Evolutionary conservation across 306 rosid species (phyloP).

Genomic region (Castanea mollissima): DNA sequence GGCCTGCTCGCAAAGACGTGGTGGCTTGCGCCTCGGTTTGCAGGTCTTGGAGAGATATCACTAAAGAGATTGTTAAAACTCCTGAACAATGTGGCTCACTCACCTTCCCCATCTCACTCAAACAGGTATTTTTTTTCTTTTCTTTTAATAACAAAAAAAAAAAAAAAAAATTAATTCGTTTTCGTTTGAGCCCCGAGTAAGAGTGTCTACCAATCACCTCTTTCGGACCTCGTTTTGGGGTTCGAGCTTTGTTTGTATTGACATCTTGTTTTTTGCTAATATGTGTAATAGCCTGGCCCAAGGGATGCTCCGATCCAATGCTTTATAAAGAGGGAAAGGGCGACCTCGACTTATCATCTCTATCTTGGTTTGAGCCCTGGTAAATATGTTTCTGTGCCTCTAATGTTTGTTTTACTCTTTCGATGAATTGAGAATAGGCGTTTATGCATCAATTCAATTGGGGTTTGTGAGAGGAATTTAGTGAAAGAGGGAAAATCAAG

Average conservation of each 20-base stretch:
- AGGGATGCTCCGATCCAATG: conserved; percentile 84
- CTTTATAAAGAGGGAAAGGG: conserved; percentile 83
- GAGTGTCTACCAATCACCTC: background rate
- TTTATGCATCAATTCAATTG: background rate
- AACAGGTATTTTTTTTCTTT: conserved; percentile 57
- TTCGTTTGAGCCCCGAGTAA: too few relatives aligned
- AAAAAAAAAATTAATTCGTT: too few relatives aligned
- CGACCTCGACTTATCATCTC: conserved; percentile 65
- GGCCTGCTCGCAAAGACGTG: conserved; percentile 80
- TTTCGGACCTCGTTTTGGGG: too few relatives aligned
- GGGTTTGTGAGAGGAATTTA: too few relatives aligned
- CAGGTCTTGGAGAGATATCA: conserved; percentile 71
- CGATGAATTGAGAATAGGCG: background rate
- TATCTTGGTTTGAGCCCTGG: conserved; percentile 95
- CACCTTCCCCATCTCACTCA: conserved; percentile 86
- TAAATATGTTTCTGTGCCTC: conserved; percentile 33
- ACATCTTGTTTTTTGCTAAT: background rate
- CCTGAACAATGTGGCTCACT: conserved; percentile 77
- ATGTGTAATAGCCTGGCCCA: conserved; percentile 65
- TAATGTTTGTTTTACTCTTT: background rate
- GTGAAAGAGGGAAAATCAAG: too few relatives aligned
- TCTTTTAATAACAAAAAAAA: background rate
- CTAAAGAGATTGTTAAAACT: conserved; percentile 74
- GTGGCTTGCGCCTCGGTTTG: conserved; percentile 94
- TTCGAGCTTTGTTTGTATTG: background rate